Base-by-base conservation (phyloP, 176 grass and related monocot species). In the Panicum miliaceum region DNA sequence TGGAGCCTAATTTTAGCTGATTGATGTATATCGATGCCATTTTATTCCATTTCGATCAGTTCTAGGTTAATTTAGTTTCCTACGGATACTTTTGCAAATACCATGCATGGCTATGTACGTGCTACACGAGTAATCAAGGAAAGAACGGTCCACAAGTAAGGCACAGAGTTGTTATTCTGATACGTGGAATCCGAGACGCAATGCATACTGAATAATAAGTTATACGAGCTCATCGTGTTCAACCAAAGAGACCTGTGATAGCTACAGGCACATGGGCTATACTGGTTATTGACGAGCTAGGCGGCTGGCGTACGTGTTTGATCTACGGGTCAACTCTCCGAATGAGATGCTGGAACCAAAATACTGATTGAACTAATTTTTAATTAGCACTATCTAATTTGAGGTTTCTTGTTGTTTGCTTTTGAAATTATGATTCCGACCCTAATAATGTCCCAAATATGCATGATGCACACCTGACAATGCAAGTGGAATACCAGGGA, bases 101-200 rank as follows among this genome's bases (percentile, higher is more conserved):
- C 41, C 8, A 43, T 43, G 1, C 8, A 43, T 1, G 41, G 4
- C 47, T 50, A 15, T 53, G 20, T 19, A 7, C 16, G 51, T 53
- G 18, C n/a, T 53, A 53, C 52, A 7, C 1, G 7, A 20, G 52
- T 54, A 68, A 37, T 25, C 29, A 53, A 7, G 61, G 11, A 36
- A 53, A 80, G 62, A 80, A 80, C 13, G 29, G 53, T 22, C 78
- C 53, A 35, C 47, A 50, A 65, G 46, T 22, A 66, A 52, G 29
- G 26, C 10, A 48, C n/a, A 25, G 7, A 48, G 12, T 51, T n/a
- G 4, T 32, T 32, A 1, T 0, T 0, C 12, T 53, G 29, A 16
- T 12, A 47, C 1, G 45, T 67, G 19, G 46, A 80, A 41, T 38
- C 38, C 32, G 43, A 38, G 48, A 80, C 63, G 63, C 78, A 80